Base-by-base conservation (phyloP, 805 yeast genomes). In the Lipomyces japonicus region DNA sequence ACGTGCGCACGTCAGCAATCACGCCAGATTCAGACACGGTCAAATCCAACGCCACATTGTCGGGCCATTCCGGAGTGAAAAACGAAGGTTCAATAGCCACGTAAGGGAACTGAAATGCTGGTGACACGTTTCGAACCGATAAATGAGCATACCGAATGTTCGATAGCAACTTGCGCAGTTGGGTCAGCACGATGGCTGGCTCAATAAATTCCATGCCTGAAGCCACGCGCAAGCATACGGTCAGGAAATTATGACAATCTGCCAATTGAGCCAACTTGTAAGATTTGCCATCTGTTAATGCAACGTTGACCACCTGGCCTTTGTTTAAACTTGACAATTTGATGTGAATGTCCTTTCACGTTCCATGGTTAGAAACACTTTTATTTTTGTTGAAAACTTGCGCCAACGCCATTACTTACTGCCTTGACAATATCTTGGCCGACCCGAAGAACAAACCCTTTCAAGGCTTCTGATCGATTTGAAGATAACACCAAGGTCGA, bases 401-500 rank as follows among this genome's bases (percentile, higher is more conserved):
- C n/a, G n/a, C n/a, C n/a, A n/a, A n/a, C n/a, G n/a, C n/a, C n/a
- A n/a, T 4, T 2, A 49, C 57, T 7, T 38, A 52, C 62, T 48
- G 65, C 60, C 36, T 56, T 56, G 7, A 43, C 45, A 19, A 57
- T 50, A 16, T 44, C 43, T 30, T 37, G 41, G 2, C 61, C 61
- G 23, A 43, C 48, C 4, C 61, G 58, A 14, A 50, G 44, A 19
- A 57, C 44, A 34, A 50, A 47, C 18, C 61, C 61, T 22, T 57
- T 57, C 6, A 57, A 42, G 7, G 61, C 58, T 21, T 57, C 61
- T 2, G 58, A 53, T 25, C 60, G 34, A 26, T 48, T 48, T 19
- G 61, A 57, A 12, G 61, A 56, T 24, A 57, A 39, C n/a, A 56
- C 61, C 10, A 57, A 39, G 9, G 56, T 57, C 5, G 60, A 51